phyloP scores from a whole-genome alignment of 176 grass and related monocot species.

The Juncus inflexus region DNA sequence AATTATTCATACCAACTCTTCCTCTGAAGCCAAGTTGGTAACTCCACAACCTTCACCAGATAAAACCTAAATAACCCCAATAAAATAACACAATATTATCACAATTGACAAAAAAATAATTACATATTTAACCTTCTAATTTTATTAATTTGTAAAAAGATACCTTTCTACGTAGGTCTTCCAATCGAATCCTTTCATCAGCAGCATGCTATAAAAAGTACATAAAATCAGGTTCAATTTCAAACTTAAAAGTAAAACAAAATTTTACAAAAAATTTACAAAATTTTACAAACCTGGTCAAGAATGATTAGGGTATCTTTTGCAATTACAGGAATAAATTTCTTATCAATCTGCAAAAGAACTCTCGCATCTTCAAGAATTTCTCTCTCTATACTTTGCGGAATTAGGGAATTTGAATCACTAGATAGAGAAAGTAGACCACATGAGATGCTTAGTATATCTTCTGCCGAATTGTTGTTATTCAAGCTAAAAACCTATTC shows the following conservation, averaged over 20 bases:
- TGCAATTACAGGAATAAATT: conserved; percentile 93
- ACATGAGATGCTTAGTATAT: conserved; percentile 79
- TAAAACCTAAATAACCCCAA: conserved; percentile 50
- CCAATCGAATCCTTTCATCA: conserved; percentile 93
- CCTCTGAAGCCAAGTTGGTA: conserved; percentile 62
- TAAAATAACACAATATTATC: conserved; percentile 10
- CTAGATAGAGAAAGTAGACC: conserved; percentile 70
- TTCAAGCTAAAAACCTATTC: too few species aligned
- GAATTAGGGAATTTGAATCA: conserved; percentile 55
- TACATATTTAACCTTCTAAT: background rate
- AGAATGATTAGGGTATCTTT: conserved; percentile 67
- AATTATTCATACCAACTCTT: conserved; percentile 54
- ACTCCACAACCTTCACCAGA: conserved; percentile 56
- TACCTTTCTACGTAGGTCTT: conserved; percentile 85
- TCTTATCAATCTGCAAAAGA: conserved; percentile 88
- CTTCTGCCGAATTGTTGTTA: conserved; percentile 32
- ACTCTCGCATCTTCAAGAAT: conserved; percentile 76
- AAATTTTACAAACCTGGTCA: conserved; percentile 46
- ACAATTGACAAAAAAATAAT: background rate
- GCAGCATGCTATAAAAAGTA: conserved; percentile 78
- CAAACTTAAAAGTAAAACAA: conserved; percentile 9
- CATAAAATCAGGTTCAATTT: too few species aligned
- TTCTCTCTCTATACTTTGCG: conserved; percentile 67
- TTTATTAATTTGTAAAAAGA: conserved; percentile 20
- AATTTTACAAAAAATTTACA: too few species aligned